A percentile compares a stretch with the other conserved stretches of the same genome.
phyloP scores from a whole-genome alignment of 1,139 yeast species.

The Zygosaccharomyces sapae region DNA sequence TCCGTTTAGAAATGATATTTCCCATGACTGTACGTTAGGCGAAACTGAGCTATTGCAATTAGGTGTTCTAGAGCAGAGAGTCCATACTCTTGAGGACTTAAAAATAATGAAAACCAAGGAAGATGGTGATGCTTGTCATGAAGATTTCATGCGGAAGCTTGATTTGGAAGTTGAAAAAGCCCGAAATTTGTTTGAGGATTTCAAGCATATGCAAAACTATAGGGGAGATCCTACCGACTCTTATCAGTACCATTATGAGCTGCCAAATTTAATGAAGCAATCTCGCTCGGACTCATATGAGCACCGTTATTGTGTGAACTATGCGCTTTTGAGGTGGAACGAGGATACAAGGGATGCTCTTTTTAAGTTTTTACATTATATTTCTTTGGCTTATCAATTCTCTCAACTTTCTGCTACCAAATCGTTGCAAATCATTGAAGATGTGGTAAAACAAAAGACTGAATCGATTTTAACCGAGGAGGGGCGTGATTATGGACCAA shows the following conservation, averaged over 20 bases:
- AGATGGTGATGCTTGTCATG: slow-evolving; percentile 7
- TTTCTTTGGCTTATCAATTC: slow-evolving; percentile 52
- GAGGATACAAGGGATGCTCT: slow-evolving; percentile 60
- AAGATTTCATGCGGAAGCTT: slow-evolving; percentile 24
- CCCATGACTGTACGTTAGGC: slow-evolving; percentile 66
- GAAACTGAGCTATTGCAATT: slow-evolving; percentile 22
- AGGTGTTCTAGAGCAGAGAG: slow-evolving; percentile 25
- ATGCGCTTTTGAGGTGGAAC: slow-evolving; percentile 77
- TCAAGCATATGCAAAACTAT: slow-evolving; percentile 11
- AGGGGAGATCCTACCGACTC: slow-evolving; percentile 5
- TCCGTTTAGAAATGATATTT: slow-evolving; percentile 45
- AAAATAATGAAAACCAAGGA: slow-evolving; percentile 14
- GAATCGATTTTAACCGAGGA: slow-evolving; percentile 10
- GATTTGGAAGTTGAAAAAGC: slow-evolving; percentile 32
- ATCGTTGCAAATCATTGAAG: slow-evolving; percentile 26
- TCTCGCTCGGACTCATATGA: slow-evolving; percentile 43
- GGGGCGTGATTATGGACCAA: slow-evolving; percentile 11
- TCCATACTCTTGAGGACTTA: slow-evolving; percentile 25
- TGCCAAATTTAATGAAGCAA: slow-evolving; percentile 29
- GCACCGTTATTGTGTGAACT: slow-evolving; percentile 76
- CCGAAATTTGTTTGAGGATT: slow-evolving; percentile 42
- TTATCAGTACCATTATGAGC: slow-evolving; percentile 17
- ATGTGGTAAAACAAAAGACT: slow-evolving; percentile 20
- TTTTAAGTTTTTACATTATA: slow-evolving; percentile 56
- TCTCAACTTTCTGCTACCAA: slow-evolving; percentile 31